Base-by-base conservation (phyloP, 148 eudicot species). In the Silene uniflora region DNA sequence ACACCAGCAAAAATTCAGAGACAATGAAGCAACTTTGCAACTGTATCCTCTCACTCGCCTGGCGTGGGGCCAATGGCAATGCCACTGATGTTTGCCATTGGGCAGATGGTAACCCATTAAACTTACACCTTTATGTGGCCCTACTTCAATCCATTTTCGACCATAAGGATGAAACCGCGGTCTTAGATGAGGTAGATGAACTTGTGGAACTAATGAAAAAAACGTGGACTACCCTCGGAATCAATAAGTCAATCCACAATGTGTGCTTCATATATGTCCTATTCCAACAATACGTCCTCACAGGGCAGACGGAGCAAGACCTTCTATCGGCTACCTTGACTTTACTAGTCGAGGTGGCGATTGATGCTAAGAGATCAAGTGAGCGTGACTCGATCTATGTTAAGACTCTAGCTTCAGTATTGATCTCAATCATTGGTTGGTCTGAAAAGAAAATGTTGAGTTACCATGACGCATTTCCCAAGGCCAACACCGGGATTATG, bases 141-240 rank as follows among this genome's bases (percentile, higher is more conserved):
- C 83, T 95, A 0, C 88, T 95, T 24, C 85, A 81, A 7, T 82
- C 99, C 1, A 73, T 92, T 4, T 95, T 95, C 19, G 99, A 95
- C 79, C 56, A 78, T 6, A 90, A 86, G 27, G 99, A 95, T 18
- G 92, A 90, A 5, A 78, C 96, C 0, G 62, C 83, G 1, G 84
- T 95, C 27, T 86, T 95, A 1, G 99, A 95, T 69, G 97, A 92
- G 77, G 89, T 95, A 0, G 99, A 95, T 59, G 99, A 95, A 85
- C 80, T 92, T 2, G 61, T 87, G n/a, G 99, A 95, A 63, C 88
- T 95, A 4, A 88, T 95, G 84, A 95, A 89, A 80, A 92, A 92
- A 75, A 92, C 99, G 0, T 92, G 99, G 99, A 77, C 91, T 1
- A 88, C 82, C 0, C 56, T 92, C 5, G 99, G 92, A 23, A 81